Evolutionary conservation across 106 monocot species (phyloP), one percentile per base, ranked within the genome.

Genomic region (Platanthera guangdongensis): DNA sequence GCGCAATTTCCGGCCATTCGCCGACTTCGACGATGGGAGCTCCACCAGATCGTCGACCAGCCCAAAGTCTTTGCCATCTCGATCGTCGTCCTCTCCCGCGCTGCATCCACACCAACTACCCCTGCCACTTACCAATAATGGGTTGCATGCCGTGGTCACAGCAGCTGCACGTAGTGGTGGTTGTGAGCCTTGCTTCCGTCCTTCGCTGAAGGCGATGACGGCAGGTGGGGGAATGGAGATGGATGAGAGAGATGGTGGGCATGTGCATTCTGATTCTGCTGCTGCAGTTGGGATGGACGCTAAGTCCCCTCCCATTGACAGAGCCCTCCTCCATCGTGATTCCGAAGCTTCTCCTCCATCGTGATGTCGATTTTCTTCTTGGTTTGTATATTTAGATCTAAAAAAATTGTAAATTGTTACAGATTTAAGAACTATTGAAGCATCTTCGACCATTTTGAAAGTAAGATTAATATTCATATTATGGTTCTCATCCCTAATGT

Each of bases 101-200:
- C 64, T 59, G 39, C 75, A 49, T 7, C 80, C 86, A 2, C 68
- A 54, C 22, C 86, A 83, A 50, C 81, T 87, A 9, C 83, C 87
- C 8, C 14, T 78, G 45, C 87, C 83, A n/a, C 13, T 9, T 1
- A 39, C 13, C 14, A 45, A 39, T 47, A 70, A 70, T 70, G 65
- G 30, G 4, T 21, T 10, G 11, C 9, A 9, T 18, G 65, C 9
- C 6, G n/a, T 50, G 2, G 62, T 21, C 3, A 10, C 49, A 3
- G 15, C 50, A 19, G 25, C 49, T 46, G 1, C 54, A 75, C 14
- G 47, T 10, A 28, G 46, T 75, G 57, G 69, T 25, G 69, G 69
- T 8, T 70, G 69, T 47, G 68, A 5, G 21, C 39, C 69, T 51
- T 68, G 64, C 69, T 69, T 28, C 2, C 78, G 39, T 22, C 49